These are phyloP conservation scores for Ichthyophthirius multifiliis DNA, from an alignment of 169 alveolate genomes.

Conservation along the genomic window DNA sequence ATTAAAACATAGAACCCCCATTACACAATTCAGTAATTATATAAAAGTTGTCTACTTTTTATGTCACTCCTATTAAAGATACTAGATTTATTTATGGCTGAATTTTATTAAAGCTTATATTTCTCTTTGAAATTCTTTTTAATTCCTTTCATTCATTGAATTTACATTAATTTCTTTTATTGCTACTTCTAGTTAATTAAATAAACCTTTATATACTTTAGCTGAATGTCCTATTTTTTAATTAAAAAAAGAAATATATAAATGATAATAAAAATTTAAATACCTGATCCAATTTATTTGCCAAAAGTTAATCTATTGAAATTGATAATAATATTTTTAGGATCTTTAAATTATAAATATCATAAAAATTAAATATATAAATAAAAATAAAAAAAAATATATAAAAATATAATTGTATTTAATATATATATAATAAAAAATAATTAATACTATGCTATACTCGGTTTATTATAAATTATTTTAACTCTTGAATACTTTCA, in stretches of 20 bases:
- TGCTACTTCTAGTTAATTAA: conserved; percentile 79
- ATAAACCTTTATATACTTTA: conserved; percentile 68
- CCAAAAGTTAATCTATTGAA: neutral
- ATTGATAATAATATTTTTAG: neutral
- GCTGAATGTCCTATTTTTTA: conserved; percentile 43
- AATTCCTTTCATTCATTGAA: conserved; percentile 45
- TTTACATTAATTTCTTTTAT: conserved; percentile 63
- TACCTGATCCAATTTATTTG: neutral
- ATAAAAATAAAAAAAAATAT: no score
- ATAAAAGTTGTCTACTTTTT: conserved; percentile 44
- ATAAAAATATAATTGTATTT: neutral
- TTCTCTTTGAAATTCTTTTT: conserved; percentile 80
- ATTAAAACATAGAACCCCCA: conserved; percentile 81
- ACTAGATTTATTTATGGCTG: conserved; percentile 78
- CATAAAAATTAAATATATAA: no score
- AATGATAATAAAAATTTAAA: neutral
- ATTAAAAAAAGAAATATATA: neutral
- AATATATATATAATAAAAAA: neutral
- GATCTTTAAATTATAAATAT: neutral
- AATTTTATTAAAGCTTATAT: conserved; percentile 65
- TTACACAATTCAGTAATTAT: conserved; percentile 83
- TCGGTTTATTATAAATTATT: neutral
- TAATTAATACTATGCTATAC: neutral
- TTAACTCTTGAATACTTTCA: neutral
- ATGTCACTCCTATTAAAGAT: conserved; percentile 80